Percentiles rank a stretch among this genome's conserved stretches.
These are phyloP conservation scores for Phytophthora sp. DNA, from an alignment of 352 stramenopile genomes.

Conservation along the genomic window DNA sequence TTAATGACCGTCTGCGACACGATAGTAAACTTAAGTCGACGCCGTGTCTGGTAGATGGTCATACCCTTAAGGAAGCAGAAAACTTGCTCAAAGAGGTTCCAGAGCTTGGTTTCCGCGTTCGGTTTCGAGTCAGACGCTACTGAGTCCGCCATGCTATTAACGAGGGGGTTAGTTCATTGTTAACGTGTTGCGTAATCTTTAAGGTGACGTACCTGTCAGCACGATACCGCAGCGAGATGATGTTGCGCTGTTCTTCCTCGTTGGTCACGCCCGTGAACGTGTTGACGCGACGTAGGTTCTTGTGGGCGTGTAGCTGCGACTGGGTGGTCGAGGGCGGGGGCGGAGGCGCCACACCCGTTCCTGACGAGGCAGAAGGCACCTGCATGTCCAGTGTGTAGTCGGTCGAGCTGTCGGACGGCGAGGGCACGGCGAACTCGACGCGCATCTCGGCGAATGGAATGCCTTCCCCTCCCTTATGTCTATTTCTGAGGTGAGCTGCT, in stretches of 20 bases:
- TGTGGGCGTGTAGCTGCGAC: conserved; percentile 33
- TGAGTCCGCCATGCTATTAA: conserved; percentile 76
- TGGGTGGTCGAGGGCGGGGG: no score
- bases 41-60: conserved; percentile 86
- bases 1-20: conserved; percentile 85
- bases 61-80: conserved; percentile 91
- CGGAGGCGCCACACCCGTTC: conserved; percentile 7
- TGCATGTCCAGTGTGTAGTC: conserved; percentile 71
- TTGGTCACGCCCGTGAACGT: conserved; percentile 69
- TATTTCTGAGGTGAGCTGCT: conserved; percentile 32
- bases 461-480: background rate
- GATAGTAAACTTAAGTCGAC: conserved; percentile 88
- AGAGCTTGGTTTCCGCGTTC: conserved; percentile 72
- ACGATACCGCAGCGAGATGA: conserved; percentile 86
- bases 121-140: conserved; percentile 67
- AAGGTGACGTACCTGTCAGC: conserved; percentile 66
- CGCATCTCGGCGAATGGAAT: conserved; percentile 42
- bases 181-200: no score
- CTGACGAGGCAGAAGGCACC: no score
- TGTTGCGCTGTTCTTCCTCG: conserved; percentile 86
- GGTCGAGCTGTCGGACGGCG: conserved; percentile 57
- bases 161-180: conserved; percentile 13
- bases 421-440: conserved; percentile 78
- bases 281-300: conserved; percentile 65
- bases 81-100: conserved; percentile 81